These are phyloP conservation scores for Lactarius akahatsu DNA, from an alignment of 768 basidiomycete genomes.

Conservation along the genomic window DNA sequence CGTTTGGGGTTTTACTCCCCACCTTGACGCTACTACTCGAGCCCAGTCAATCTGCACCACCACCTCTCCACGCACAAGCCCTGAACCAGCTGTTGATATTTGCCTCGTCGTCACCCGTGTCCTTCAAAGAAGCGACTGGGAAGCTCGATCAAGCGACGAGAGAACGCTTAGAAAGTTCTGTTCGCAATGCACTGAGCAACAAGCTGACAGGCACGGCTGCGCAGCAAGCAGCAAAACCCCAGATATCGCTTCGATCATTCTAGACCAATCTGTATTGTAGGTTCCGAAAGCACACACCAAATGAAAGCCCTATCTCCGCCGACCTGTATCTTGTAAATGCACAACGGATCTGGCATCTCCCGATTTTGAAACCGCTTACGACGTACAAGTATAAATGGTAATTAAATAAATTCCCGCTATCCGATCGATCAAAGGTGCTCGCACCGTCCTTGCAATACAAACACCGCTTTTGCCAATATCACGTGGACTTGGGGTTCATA, in stretches of 20 bases:
- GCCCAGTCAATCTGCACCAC: conserved; percentile 10
- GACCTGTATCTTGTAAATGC: conserved; percentile 5
- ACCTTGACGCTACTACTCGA: conserved; percentile 29
- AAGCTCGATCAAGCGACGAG: conserved; percentile 25
- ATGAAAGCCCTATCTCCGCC: conserved; percentile 1
- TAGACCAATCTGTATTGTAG: conserved; percentile 13
- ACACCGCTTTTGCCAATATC: background rate
- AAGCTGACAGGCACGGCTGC: conserved; percentile 6
- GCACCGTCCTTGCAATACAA: background rate
- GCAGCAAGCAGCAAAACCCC: conserved; percentile 24
- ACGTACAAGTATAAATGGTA: background rate
- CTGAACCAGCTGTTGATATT: conserved; percentile 27
- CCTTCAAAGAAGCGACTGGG: conserved; percentile 29
- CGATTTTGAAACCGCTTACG: conserved; percentile 8
- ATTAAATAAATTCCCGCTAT: background rate
- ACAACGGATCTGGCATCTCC: background rate
- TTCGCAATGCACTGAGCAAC: conserved; percentile 25
- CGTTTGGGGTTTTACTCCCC: conserved; percentile 27
- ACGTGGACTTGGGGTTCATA: background rate
- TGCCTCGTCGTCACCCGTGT: conserved; percentile 27
- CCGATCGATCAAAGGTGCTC: background rate
- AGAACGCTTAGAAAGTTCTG: conserved; percentile 27
- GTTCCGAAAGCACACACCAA: conserved; percentile 7
- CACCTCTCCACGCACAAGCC: conserved; percentile 28
- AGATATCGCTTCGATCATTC: conserved; percentile 30